Base-by-base conservation (phyloP, 1,284 basidiomycete genomes). In the Fomitopsis betulina region DNA sequence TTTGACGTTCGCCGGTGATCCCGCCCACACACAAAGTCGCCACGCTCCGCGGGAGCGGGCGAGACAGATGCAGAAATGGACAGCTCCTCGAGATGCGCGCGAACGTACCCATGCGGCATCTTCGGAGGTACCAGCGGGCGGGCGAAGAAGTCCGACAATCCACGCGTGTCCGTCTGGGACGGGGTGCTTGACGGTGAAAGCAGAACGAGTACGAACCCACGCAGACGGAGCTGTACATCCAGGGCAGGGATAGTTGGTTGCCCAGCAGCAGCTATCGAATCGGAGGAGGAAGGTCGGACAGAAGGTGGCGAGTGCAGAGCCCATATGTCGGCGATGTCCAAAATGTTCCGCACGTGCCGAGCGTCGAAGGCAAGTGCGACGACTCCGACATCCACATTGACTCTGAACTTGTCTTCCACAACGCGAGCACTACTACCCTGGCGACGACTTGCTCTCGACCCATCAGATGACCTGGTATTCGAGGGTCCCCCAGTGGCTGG, bases 11-110 rank as follows among this genome's bases (percentile, higher is more conserved):
- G 56, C 54, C 58, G 61, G 27, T 49, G 60, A 42, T 60, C 54
- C 57, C 60, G 27, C 53, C 58, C 43, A 59, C 33, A 43, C 60
- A 30, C 17, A 43, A 54, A 23, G 37, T 56, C 13, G 38, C 40
- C 19, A 62, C 55, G 15, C 43, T 12, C 39, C 17, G 10, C 1
- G 45, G 30, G 32, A 53, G 55, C 58, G 50, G 70, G 58, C 32
- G 60, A 62, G 39, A 70, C 67, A 17, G 73, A 73, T 15, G 73
- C 55, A 2, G 77, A 75, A 4, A 67, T 73, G 25, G 69, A 74
- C 43, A 83, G 65, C 7, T 65, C 68, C 51, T 91, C 87, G 15
- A 89, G 59, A 60, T 85, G 76, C 4, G 88, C 56, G 17, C 89
- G 82, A 40, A 82, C 61, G 65, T 83, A 90, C 30, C 80, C 76